A percentile compares a stretch with the other conserved stretches of the same genome.
Evolutionary conservation across 1,139 yeast species (phyloP).

Genomic region (Yamadazyma sp.): DNA sequence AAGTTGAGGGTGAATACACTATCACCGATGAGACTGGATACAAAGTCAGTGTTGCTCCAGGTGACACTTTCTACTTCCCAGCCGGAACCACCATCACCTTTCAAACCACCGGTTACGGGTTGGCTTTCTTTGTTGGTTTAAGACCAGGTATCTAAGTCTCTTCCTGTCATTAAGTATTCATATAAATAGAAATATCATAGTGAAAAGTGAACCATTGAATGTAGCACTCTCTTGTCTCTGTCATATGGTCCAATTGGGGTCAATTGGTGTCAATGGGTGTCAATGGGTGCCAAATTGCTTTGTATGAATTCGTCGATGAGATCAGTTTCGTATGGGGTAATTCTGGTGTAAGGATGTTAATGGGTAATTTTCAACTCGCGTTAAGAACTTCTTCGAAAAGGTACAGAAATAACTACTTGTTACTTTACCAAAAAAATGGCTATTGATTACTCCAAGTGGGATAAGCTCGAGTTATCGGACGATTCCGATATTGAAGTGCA

Average conservation of each 20-base stretch:
- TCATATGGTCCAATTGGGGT: no score
- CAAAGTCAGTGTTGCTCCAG: conserved; percentile 56
- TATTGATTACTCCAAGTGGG: conserved; percentile 97
- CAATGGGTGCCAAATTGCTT: no score
- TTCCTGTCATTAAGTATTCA: background rate
- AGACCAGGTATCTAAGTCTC: conserved; percentile 44
- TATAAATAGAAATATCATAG: background rate
- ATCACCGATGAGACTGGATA: conserved; percentile 63
- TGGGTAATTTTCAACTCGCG: conserved; percentile 1
- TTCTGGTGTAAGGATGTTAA: conserved; percentile 1
- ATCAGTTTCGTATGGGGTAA: background rate
- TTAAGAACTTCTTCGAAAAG: background rate
- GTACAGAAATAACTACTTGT: background rate
- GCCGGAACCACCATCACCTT: conserved; percentile 70
- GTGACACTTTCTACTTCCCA: conserved; percentile 67
- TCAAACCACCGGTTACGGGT: conserved; percentile 63
- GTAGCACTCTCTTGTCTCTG: no score
- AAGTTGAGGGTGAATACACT: conserved; percentile 62
- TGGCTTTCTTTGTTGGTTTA: conserved; percentile 65
- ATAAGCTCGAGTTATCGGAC: conserved; percentile 89
- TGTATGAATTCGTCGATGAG: no score
- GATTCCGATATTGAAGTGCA: conserved; percentile 97
- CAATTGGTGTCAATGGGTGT: no score
- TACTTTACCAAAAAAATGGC: conserved; percentile 45
- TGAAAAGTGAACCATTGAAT: no score